Conservation (phyloP, 306 rosid species). For the Gleditsia sinensis region DNA sequence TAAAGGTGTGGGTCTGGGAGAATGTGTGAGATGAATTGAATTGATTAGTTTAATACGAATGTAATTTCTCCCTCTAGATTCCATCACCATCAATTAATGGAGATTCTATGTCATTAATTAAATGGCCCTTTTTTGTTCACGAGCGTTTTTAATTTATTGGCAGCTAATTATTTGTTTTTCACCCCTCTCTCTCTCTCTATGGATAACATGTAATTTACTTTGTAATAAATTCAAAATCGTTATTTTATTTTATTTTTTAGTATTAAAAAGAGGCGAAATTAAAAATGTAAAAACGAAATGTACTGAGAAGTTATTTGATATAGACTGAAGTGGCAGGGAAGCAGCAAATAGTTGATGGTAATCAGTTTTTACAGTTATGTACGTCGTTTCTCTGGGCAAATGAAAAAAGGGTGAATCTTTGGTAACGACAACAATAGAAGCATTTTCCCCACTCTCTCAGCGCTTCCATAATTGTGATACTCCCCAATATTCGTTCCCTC, state of each 20-base stretch:
- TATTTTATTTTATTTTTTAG: too few relatives aligned
- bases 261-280: too few relatives aligned
- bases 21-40: background rate
- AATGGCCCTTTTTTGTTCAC: conserved; percentile 22
- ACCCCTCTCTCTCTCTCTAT: background rate
- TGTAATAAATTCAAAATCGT: too few relatives aligned
- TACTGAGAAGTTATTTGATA: too few relatives aligned
- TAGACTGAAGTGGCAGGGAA: background rate
- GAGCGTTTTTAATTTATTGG: conserved; percentile 20
- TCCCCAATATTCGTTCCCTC: background rate
- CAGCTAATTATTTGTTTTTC: background rate
- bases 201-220: too few relatives aligned
- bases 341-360: background rate
- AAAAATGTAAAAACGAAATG: too few relatives aligned
- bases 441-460: conserved; percentile 3
- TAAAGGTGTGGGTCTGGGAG: background rate
- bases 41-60: background rate
- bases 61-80: conserved; percentile 37
- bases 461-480: background rate
- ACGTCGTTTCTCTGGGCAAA: background rate
- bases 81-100: conserved; percentile 64
- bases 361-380: conserved; percentile 36
- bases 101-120: conserved; percentile 53
- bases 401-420: background rate
- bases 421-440: conserved; percentile 20